Conservation (phyloP, 2,329 filamentous ascomycete genomes). For the Verticillium tricorpus region DNA sequence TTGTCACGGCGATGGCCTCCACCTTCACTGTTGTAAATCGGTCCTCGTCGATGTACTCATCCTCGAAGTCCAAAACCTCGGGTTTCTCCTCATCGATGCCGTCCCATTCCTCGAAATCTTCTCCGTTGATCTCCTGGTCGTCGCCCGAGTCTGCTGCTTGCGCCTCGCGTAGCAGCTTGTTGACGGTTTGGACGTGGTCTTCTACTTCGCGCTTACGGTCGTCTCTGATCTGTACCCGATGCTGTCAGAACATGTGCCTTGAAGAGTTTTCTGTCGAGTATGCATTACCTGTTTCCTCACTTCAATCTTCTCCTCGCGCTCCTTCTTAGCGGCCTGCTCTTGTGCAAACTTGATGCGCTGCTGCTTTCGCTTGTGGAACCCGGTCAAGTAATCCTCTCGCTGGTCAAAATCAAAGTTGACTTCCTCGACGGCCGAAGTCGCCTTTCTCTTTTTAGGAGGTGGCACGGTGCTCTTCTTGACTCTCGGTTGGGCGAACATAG, state of each 20-base stretch:
- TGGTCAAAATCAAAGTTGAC: slow-evolving; percentile 79
- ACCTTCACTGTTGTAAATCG: slow-evolving; percentile 93
- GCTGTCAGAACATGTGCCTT: neutral
- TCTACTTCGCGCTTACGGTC: slow-evolving; percentile 78
- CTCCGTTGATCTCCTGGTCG: slow-evolving; percentile 28
- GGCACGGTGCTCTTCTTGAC: slow-evolving; percentile 56
- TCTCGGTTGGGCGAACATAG: slow-evolving; percentile 53
- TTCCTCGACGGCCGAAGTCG: slow-evolving; percentile 61
- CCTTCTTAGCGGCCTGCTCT: slow-evolving; percentile 72
- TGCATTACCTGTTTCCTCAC: slow-evolving; percentile 66
- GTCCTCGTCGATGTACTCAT: slow-evolving; percentile 95
- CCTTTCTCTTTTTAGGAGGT: slow-evolving; percentile 63
- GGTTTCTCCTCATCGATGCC: slow-evolving; percentile 53
- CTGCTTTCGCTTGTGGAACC: slow-evolving; percentile 93
- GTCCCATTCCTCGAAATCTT: slow-evolving; percentile 56
- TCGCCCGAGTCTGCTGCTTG: slow-evolving; percentile 40
- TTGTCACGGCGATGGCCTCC: slow-evolving; percentile 77
- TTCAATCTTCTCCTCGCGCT: slow-evolving; percentile 69
- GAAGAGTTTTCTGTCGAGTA: neutral
- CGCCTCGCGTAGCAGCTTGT: slow-evolving; percentile 62
- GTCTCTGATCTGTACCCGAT: slow-evolving; percentile 66
- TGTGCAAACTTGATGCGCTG: slow-evolving; percentile 81
- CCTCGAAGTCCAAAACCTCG: slow-evolving; percentile 68
- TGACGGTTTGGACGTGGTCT: slow-evolving; percentile 73
- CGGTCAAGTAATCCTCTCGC: slow-evolving; percentile 83